Evolutionary conservation across 768 basidiomycete genomes (phyloP).

Genomic region (Xanthoconium purpureum): DNA sequence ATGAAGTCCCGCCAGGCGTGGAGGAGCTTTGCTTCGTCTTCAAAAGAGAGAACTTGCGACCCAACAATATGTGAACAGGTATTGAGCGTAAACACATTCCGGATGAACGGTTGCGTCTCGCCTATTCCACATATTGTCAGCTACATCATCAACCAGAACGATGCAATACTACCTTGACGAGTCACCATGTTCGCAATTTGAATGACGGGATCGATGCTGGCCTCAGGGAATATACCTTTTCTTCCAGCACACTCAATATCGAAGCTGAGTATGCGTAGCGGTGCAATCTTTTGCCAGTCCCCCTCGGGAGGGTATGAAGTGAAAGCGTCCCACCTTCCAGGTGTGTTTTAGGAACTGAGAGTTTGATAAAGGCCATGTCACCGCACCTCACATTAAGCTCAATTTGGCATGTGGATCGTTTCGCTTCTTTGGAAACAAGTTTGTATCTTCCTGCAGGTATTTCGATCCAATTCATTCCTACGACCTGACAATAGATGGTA

Average conservation of each 20-base stretch:
- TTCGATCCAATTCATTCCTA: constrained; percentile 99
- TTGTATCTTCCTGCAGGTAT: constrained; percentile 80
- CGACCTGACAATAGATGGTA: constrained; percentile 50
- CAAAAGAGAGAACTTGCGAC: constrained; percentile 88
- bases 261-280: constrained; percentile 91
- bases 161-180: constrained; percentile 66
- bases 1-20: constrained; percentile 88
- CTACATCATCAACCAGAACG: neutral
- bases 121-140: constrained; percentile 48
- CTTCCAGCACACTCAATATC: constrained; percentile 99
- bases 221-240: constrained; percentile 96
- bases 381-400: constrained; percentile 76
- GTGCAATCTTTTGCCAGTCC: constrained; percentile 88
- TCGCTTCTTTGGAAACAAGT: constrained; percentile 52
- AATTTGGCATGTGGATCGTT: constrained; percentile 82
- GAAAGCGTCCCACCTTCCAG: constrained; percentile 71
- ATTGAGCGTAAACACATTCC: constrained; percentile 95
- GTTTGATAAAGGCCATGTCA: neutral
- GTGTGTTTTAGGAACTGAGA: constrained; percentile 4
- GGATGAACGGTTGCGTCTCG: constrained; percentile 88
- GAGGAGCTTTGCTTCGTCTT: constrained; percentile 73
- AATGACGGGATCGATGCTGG: constrained; percentile 88
- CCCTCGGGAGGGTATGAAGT: constrained; percentile 92
- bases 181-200: constrained; percentile 99
- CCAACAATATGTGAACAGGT: constrained; percentile 94